A percentile compares a stretch with the other conserved stretches of the same genome.
Conservation (phyloP, 225 moss, liverwort and hornwort genomes). For the Takakia lepidozioides region DNA sequence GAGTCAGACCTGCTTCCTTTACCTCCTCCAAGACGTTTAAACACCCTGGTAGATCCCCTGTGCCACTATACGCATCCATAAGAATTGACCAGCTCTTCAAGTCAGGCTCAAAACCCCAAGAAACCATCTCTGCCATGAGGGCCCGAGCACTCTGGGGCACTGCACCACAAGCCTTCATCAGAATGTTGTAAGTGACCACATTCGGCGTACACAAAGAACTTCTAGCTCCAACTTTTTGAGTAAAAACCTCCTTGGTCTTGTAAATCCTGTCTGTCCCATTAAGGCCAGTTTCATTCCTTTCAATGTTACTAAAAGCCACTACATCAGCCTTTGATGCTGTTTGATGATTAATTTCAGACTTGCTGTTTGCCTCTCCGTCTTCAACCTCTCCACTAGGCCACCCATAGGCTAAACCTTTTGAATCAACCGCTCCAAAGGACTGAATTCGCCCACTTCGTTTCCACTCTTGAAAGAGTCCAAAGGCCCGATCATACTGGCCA, state of each 20-base stretch:
- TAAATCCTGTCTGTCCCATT: too few relatives aligned
- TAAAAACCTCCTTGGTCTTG: too few relatives aligned
- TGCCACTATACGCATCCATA: slow-evolving; percentile 66
- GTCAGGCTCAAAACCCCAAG: slow-evolving; percentile 48
- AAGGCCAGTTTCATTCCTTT: too few relatives aligned
- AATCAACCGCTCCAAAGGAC: too few relatives aligned
- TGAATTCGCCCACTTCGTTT: slow-evolving; percentile 67
- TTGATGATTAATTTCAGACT: not conserved
- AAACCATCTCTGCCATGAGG: slow-evolving; percentile 59
- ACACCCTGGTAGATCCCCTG: slow-evolving; percentile 43
- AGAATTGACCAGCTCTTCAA: slow-evolving; percentile 74
- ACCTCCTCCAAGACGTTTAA: slow-evolving; percentile 44
- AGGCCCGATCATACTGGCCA: slow-evolving; percentile 77
- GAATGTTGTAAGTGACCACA: slow-evolving; percentile 75
- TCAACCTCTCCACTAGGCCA: slow-evolving; percentile 10
- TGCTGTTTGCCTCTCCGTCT: not conserved
- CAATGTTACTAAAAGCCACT: too few relatives aligned
- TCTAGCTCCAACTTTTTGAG: too few relatives aligned
- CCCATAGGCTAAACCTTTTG: too few relatives aligned
- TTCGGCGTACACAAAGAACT: slow-evolving; percentile 54
- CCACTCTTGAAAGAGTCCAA: slow-evolving; percentile 87
- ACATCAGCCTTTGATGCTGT: slow-evolving; percentile 2
- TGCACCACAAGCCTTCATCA: slow-evolving; percentile 71
- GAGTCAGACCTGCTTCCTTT: slow-evolving; percentile 42
- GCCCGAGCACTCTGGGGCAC: slow-evolving; percentile 40